phyloP scores from a whole-genome alignment of 2,329 filamentous ascomycete species.

The Trichoderma gracile region DNA sequence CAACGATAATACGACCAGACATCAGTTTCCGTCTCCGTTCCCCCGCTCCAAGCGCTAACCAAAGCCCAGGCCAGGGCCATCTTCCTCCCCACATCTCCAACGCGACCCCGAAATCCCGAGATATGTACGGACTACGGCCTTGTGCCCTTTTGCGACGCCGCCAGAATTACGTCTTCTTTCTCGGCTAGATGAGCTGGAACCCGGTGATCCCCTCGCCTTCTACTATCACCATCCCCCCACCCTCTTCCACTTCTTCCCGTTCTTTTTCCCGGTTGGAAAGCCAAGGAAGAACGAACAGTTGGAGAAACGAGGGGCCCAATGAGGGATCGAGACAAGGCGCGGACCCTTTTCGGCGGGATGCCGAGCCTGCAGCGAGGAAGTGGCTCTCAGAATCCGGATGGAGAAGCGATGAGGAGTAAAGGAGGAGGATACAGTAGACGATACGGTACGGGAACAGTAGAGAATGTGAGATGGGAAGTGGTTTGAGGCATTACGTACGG shows the following conservation, averaged over 20 bases:
- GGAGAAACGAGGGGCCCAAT: no score
- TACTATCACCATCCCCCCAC: not conserved
- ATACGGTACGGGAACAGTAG: no score
- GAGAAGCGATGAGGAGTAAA: not conserved
- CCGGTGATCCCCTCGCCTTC: constrained; percentile 2
- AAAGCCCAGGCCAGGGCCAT: not conserved
- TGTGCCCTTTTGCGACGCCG: not conserved
- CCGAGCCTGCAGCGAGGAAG: constrained; percentile 18
- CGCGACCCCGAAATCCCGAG: constrained; percentile 19
- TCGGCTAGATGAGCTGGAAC: constrained; percentile 10
- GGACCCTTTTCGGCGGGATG: constrained; percentile 9
- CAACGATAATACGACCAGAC: no score
- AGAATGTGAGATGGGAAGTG: no score
- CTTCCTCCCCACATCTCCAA: constrained; percentile 16
- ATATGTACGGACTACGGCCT: constrained; percentile 11
- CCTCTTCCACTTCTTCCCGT: not conserved
- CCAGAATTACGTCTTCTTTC: constrained; percentile 1
- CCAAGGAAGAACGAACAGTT: not conserved
- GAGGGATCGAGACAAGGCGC: no score
- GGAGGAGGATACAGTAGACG: no score
- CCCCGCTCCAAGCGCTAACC: constrained; percentile 13
- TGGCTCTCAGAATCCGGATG: not conserved
- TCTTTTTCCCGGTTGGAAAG: no score
- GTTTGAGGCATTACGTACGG: no score
- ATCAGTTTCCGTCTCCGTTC: not conserved